Base-by-base conservation (phyloP, 768 basidiomycete species). In the Russula abietina region DNA sequence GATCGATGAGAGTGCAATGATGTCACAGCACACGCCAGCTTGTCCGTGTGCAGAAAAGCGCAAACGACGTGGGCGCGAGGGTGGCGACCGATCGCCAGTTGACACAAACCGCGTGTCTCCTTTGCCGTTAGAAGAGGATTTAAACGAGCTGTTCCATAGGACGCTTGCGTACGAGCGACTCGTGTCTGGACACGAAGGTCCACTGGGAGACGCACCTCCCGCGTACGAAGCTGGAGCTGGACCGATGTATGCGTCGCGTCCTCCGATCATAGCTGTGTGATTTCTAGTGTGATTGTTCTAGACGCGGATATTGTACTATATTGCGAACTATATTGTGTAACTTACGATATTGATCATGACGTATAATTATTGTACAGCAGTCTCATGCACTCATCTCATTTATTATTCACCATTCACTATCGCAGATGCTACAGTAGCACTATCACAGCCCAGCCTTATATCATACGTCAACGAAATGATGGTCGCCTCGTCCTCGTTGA, bases 161-260 rank as follows among this genome's bases (percentile, higher is more conserved):
- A 67, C 65, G 38, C 39, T 67, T 28, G 57, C 43, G 50, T 93
- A 89, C 69, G 93, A 93, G 71, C 80, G 87, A 28, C 80, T 97
- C 22, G 80, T 97, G 43, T 82, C 88, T 12, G 94, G 95, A 26
- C 85, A 87, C 71, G 89, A 89, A 72, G 88, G 81, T 52, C 87
- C 89, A 69, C 77, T 79, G 17, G 94, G 94, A 8, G 93, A 97
- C 72, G 81, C 82, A 9, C 94, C 95, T 0, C 95, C 95, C 4
- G 77, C 83, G n/a, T 93, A 94, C 71, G 76, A 76, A 43, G 71
- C 64, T 16, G 61, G 30, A 4, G 58, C 57, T 55, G 59, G 22
- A 1, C 62, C 57, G 49, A 17, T 14, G 19, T 22, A 39, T 26
- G n/a, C 33, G 11, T 50, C 50, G 24, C 54, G 22, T 41, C 9